Conservation (phyloP, 1,284 basidiomycete species). For the Boletellus deceptivus region DNA sequence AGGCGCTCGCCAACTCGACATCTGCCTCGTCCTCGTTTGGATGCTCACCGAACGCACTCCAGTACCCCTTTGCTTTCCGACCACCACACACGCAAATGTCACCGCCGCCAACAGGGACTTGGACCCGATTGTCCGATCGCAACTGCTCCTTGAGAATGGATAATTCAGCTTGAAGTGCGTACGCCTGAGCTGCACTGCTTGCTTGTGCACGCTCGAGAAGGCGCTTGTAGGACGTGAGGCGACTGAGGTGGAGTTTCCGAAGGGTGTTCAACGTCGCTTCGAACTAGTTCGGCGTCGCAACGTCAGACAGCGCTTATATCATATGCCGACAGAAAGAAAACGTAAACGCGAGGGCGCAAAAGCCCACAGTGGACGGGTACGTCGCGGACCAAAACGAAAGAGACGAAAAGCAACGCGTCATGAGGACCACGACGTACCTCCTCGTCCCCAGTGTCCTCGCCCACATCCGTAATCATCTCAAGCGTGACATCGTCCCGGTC, state of each 20-base stretch:
- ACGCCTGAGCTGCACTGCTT: slow-evolving; percentile 71
- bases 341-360: not conserved
- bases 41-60: slow-evolving; percentile 56
- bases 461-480: slow-evolving; percentile 68
- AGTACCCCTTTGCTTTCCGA: slow-evolving; percentile 55
- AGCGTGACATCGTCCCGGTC: slow-evolving; percentile 43
- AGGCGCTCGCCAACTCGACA: slow-evolving; percentile 12
- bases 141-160: slow-evolving; percentile 36
- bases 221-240: slow-evolving; percentile 70
- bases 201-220: slow-evolving; percentile 75
- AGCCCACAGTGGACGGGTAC: not conserved
- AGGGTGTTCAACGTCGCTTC: slow-evolving; percentile 53
- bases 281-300: slow-evolving; percentile 43
- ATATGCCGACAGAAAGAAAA: not conserved
- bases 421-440: slow-evolving; percentile 44
- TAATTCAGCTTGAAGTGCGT: slow-evolving; percentile 76
- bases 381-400: not conserved
- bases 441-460: slow-evolving; percentile 66
- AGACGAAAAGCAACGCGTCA: not conserved
- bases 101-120: slow-evolving; percentile 5
- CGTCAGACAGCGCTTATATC: not conserved
- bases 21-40: slow-evolving; percentile 37
- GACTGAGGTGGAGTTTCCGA: slow-evolving; percentile 57
- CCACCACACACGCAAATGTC: slow-evolving; percentile 61
- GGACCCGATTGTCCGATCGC: slow-evolving; percentile 8